These are phyloP conservation scores for Cryptosporidium tyzzeri DNA, from an alignment of 169 alveolate genomes.

Conservation along the genomic window DNA sequence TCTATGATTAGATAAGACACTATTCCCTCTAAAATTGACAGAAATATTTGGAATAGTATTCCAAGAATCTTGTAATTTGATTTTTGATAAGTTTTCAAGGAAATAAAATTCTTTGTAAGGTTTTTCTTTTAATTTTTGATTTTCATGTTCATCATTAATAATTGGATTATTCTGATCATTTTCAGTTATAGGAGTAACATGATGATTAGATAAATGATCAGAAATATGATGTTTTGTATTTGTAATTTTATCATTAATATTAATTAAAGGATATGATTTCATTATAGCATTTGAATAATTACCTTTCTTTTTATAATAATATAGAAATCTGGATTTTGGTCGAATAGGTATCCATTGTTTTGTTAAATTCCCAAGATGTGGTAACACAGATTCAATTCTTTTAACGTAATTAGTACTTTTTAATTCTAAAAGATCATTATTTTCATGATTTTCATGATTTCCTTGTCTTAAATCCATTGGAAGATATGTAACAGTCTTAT, in stretches of 20 bases:
- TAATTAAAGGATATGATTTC: neutral
- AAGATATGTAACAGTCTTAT: slow-evolving; percentile 56
- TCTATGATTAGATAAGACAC: slow-evolving; percentile 67
- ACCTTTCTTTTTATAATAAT: slow-evolving; percentile 14
- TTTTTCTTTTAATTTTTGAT: neutral
- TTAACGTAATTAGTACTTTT: slow-evolving; percentile 51
- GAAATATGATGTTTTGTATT: neutral
- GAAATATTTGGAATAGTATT: slow-evolving; percentile 28
- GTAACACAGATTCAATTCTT: slow-evolving; percentile 63
- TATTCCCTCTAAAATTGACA: slow-evolving; percentile 47
- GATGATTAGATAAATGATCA: too few relatives aligned
- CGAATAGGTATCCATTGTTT: slow-evolving; percentile 65
- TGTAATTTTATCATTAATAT: neutral
- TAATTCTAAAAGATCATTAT: slow-evolving; percentile 38
- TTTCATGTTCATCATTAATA: neutral
- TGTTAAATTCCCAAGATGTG: slow-evolving; percentile 53
- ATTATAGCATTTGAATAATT: slow-evolving; percentile 13
- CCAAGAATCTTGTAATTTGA: slow-evolving; percentile 44
- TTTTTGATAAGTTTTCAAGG: slow-evolving; percentile 33
- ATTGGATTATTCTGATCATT: neutral
- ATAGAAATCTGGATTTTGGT: slow-evolving; percentile 37
- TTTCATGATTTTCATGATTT: slow-evolving; percentile 17
- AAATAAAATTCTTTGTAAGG: slow-evolving; percentile 13
- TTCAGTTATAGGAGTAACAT: too few relatives aligned
- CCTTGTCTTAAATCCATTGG: slow-evolving; percentile 66